These are phyloP conservation scores for Tranzscheliella williamsii DNA, from an alignment of 1,284 basidiomycete species.

Conservation along the genomic window DNA sequence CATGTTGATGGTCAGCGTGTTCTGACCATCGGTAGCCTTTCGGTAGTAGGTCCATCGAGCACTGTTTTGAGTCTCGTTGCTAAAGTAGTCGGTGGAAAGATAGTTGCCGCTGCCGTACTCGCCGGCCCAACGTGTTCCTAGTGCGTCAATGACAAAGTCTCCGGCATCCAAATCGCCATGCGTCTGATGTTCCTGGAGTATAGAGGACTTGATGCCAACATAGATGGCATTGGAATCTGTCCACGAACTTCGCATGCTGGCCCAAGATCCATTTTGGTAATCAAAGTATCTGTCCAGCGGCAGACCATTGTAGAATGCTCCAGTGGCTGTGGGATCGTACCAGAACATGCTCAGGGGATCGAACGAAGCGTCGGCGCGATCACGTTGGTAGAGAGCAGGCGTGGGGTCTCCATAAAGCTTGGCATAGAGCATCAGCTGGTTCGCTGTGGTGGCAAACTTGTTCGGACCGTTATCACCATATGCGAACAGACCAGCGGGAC, in stretches of 20 bases:
- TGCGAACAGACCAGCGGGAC: constrained; percentile 84
- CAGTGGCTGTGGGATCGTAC: constrained; percentile 81
- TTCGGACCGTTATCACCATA: constrained; percentile 94
- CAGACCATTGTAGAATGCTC: constrained; percentile 88
- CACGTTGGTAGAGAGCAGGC: constrained; percentile 88
- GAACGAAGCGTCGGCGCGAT: constrained; percentile 74
- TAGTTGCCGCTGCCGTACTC: constrained; percentile 91
- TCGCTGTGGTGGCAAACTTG: constrained; percentile 72
- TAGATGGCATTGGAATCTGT: constrained; percentile 81
- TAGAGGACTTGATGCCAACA: constrained; percentile 85
- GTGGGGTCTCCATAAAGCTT: constrained; percentile 64
- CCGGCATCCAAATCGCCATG: constrained; percentile 92
- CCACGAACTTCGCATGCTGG: constrained; percentile 86
- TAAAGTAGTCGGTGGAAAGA: constrained; percentile 62
- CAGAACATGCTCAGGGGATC: constrained; percentile 98
- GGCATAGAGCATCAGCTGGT: constrained; percentile 53
- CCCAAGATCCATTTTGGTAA: constrained; percentile 73
- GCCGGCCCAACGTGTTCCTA: constrained; percentile 93
- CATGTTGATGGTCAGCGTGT: constrained; percentile 80
- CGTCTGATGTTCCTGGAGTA: constrained; percentile 73
- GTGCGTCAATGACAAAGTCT: constrained; percentile 91
- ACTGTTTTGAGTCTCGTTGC: constrained; percentile 40
- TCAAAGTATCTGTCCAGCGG: constrained; percentile 80
- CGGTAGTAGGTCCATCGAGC: constrained; percentile 69
- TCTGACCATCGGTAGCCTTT: constrained; percentile 95